Evolutionary conservation across 345 rosid species (phyloP).

Genomic region (Murraya paniculata): DNA sequence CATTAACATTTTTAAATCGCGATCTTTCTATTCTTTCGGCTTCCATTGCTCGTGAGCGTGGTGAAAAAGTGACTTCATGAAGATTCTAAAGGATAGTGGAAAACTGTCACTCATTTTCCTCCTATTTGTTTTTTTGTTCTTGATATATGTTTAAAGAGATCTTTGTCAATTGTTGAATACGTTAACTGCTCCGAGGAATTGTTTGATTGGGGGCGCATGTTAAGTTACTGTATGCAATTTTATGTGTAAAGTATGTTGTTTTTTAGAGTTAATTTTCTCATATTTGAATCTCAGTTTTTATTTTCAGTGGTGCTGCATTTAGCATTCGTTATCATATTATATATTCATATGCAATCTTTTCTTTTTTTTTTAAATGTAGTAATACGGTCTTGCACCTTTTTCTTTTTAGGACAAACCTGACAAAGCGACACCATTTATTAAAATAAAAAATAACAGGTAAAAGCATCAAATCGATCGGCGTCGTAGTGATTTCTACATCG

Average conservation of each 20-base stretch:
- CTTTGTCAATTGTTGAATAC: not conserved
- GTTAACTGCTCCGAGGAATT: not conserved
- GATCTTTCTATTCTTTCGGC: slow-evolving; percentile 90
- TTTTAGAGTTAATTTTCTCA: not conserved
- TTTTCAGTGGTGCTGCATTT: not conserved
- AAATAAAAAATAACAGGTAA: too few species aligned
- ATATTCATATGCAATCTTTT: not conserved
- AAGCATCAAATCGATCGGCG: too few species aligned
- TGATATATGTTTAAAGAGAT: not conserved
- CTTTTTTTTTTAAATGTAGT: not conserved
- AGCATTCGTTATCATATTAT: not conserved
- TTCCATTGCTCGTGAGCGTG: slow-evolving; percentile 76
- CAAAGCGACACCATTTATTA: too few species aligned
- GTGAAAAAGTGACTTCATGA: slow-evolving; percentile 34
- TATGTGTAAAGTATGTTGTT: not conserved
- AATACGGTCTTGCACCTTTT: not conserved
- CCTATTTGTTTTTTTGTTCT: not conserved
- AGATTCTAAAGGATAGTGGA: not conserved
- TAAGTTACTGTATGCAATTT: not conserved
- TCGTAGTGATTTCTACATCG: too few species aligned
- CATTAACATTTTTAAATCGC: slow-evolving; percentile 73
- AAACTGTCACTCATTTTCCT: not conserved
- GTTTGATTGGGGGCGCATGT: not conserved
- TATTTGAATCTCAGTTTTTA: not conserved
- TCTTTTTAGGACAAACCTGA: too few species aligned